Evolutionary conservation across 148 eudicot species (phyloP).

Genomic region (Cornus controversa): DNA sequence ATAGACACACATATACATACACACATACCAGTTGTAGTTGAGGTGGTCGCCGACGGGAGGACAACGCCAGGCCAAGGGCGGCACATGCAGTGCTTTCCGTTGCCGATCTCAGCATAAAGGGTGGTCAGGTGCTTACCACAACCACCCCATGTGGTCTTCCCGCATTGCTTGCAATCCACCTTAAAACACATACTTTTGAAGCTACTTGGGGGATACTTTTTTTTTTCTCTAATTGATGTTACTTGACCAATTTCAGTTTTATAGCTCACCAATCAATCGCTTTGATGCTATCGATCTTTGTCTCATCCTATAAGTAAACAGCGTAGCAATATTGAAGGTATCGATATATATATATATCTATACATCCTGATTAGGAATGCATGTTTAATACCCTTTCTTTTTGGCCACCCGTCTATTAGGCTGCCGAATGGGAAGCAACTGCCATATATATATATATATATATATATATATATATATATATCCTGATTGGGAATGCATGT

Average conservation of each 20-base stretch:
- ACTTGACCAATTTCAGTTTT: neutral
- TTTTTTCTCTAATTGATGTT: neutral
- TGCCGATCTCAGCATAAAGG: slow-evolving; percentile 25
- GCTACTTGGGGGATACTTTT: neutral
- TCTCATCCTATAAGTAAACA: too few species aligned
- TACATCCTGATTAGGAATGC: too few species aligned
- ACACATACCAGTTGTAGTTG: slow-evolving; percentile 8
- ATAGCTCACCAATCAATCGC: neutral
- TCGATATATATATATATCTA: too few species aligned
- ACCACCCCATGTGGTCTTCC: slow-evolving; percentile 46
- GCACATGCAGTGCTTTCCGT: slow-evolving; percentile 46
- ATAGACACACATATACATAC: too few species aligned
- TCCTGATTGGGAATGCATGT: too few species aligned
- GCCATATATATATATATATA: too few species aligned
- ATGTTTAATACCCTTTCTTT: too few species aligned
- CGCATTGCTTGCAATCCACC: slow-evolving; percentile 39
- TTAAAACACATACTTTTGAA: slow-evolving; percentile 26
- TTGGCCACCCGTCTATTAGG: too few species aligned
- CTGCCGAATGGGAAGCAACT: too few species aligned
- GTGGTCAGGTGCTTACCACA: slow-evolving; percentile 40
- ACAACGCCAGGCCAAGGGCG: slow-evolving; percentile 43
- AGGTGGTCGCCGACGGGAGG: slow-evolving; percentile 1
- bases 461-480: too few species aligned
- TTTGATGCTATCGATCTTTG: neutral
- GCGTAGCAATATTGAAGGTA: too few species aligned